Percentiles rank a stretch among this genome's conserved stretches.
These are phyloP conservation scores for Lyophyllum atratum DNA, from an alignment of 768 basidiomycete genomes.

Conservation along the genomic window DNA sequence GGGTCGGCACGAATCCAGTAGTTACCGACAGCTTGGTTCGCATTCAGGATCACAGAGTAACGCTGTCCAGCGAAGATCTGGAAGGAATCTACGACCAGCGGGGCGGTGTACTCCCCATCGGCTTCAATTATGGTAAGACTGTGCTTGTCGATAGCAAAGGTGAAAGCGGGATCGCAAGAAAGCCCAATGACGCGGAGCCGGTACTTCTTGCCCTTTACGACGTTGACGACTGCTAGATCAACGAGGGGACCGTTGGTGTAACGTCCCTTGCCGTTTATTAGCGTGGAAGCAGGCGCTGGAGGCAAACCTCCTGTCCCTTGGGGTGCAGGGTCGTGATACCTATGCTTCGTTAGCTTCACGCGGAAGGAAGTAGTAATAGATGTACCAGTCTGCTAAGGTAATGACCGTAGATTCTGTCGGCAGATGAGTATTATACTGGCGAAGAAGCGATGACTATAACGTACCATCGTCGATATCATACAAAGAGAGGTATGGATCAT, in stretches of 20 bases:
- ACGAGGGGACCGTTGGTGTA: conserved; percentile 23
- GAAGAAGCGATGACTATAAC: background rate
- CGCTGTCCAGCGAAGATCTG: conserved; percentile 40
- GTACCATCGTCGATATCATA: conserved; percentile 25
- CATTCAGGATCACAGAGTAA: conserved; percentile 38
- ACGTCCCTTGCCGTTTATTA: conserved; percentile 44
- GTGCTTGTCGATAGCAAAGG: conserved; percentile 48
- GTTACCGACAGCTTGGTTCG: conserved; percentile 47
- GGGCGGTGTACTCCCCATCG: conserved; percentile 43
- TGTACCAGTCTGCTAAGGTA: conserved; percentile 39
- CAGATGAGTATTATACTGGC: background rate
- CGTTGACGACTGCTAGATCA: conserved; percentile 35
- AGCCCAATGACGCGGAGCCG: conserved; percentile 38
- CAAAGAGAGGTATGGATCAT: conserved; percentile 29
- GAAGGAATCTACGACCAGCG: conserved; percentile 43
- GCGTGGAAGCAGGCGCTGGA: conserved; percentile 13
- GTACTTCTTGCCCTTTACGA: conserved; percentile 34
- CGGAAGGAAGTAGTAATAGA: background rate
- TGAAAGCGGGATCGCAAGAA: conserved; percentile 35
- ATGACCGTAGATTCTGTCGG: conserved; percentile 41
- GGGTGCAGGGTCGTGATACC: conserved; percentile 20
- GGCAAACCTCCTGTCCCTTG: background rate
- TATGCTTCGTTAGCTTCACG: background rate
- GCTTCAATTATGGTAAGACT: conserved; percentile 53
- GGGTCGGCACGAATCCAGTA: conserved; percentile 49